Evolutionary conservation across 1,284 basidiomycete genomes (phyloP), one percentile per base, ranked within the genome.

Genomic region (Puccinia horiana): DNA sequence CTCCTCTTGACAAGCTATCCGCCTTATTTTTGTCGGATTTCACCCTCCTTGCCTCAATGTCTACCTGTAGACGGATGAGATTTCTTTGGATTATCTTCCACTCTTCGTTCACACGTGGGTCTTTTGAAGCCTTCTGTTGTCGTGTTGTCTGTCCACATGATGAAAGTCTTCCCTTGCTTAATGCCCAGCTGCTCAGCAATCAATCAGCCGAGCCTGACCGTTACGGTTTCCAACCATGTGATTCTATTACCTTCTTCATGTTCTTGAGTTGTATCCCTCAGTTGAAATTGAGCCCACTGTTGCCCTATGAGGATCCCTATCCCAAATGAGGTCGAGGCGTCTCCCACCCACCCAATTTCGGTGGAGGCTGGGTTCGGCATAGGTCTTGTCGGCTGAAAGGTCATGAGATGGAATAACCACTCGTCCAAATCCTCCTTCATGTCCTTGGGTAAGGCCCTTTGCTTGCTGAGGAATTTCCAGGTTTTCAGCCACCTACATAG

Each of bases 261-360:
- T 73, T 2, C 70, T 26, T 35, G 20, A 16, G 32, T 8, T 37
- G 5, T 42, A 35, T n/a, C 5, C 2, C 35, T 5, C 2, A n/a
- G n/a, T n/a, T n/a, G 20, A 56, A 74, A 74, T n/a, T 74, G 47
- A 8, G 72, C 20, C 72, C 72, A 74, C 4, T 52, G 18, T 5
- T n/a, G 8, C 0, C 29, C 26, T 12, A 74, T 37, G 14, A 56
- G 26, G 8, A 74, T 32, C 2, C 72, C 72, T 9, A 74, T 74
- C 2, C 72, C 72, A 56, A 54, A 40, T 5, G 16, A 49, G 0
- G 47, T 29, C 16, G 23, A 37, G 16, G 72, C 47, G 26, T 74
- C 56, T 9, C 56, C 56, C 8, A 58, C 56, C 56, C 56, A 58
- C 23, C 56, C 56, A 58, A 58, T n/a, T 18, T 74, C 72, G 26